Evolutionary conservation across 2,329 filamentous ascomycete genomes (phyloP).

Genomic region (Fusarium poae): DNA sequence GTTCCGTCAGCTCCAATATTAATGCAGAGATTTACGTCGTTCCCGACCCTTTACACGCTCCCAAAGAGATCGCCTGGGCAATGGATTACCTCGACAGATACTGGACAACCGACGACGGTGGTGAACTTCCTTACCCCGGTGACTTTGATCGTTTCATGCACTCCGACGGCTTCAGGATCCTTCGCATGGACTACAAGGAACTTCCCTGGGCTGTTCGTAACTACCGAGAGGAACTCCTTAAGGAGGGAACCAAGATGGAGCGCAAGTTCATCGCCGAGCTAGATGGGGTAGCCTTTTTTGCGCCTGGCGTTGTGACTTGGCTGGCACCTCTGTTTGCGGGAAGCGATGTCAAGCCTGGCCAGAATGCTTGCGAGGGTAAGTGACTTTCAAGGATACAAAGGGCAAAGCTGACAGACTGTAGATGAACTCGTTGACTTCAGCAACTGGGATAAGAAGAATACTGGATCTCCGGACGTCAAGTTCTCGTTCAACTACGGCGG

Average conservation of each 20-base stretch:
- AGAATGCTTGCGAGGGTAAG: slow-evolving; percentile 29
- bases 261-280: slow-evolving; percentile 37
- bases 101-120: slow-evolving; percentile 30
- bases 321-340: slow-evolving; percentile 32
- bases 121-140: slow-evolving; percentile 30
- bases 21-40: slow-evolving; percentile 32
- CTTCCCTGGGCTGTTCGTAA: slow-evolving; percentile 36
- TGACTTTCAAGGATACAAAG: accelerated
- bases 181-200: slow-evolving; percentile 24
- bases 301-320: slow-evolving; percentile 34
- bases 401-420: neutral
- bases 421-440: slow-evolving; percentile 23
- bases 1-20: slow-evolving; percentile 14
- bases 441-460: slow-evolving; percentile 12
- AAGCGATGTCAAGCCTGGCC: slow-evolving; percentile 13
- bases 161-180: slow-evolving; percentile 26
- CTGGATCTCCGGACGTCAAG: neutral
- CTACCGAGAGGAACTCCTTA: slow-evolving; percentile 21
- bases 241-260: slow-evolving; percentile 17
- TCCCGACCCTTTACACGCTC: slow-evolving; percentile 7
- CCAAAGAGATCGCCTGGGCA: slow-evolving; percentile 24
- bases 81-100: slow-evolving; percentile 33
- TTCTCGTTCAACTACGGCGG: slow-evolving; percentile 5
- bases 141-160: slow-evolving; percentile 36
- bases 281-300: slow-evolving; percentile 33